Evolutionary conservation across 768 basidiomycete species (phyloP), one percentile per base, ranked within the genome.

Genomic region (Hortiboletus campestris): DNA sequence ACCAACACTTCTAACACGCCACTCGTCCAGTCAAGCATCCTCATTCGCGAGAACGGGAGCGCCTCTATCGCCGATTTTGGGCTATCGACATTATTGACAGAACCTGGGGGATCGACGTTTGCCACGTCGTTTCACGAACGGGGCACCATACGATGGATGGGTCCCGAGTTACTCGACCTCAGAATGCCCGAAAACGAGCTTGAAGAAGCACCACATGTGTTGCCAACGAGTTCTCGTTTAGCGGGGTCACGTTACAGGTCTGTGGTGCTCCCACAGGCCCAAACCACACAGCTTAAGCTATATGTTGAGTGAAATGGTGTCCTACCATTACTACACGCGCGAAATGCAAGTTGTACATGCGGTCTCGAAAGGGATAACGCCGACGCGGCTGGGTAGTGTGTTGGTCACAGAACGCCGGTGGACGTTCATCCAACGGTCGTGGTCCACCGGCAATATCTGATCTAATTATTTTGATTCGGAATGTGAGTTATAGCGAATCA

Each of bases 361-460:
- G 2, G 13, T 62, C 45, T 53, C 36, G 32, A 41, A 4, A 11
- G 54, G 59, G 32, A 42, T 17, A 2, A 46, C 6, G 16, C 62
- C 59, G 9, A 41, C 0, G 17, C 35, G 40, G 20, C 53, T 59
- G 0, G 13, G 1, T 1, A 2, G 2, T 14, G 3, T 14, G 16
- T 12, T 48, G 4, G 40, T 64, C 22, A 44, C 25, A 0, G 60
- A 62, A 0, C 1, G 10, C 31, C 53, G 53, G 19, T 56, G 63
- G 63, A 1, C 34, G 4, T 61, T 56, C 20, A 46, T 64, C 2
- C 45, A 61, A 32, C 41, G 36, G 1, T 64, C 51, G n/a, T 64
- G 59, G 56, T 63, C 58, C 16, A 70, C 71, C 34, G 69, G 65
- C 20, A 41, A 57, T 65, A 4, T 17, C 58, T n/a, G n/a, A n/a